Percentiles rank a stretch among this genome's conserved stretches.
Conservation (phyloP, 192 early-diverging fungal species). For the Backusella macrospora region DNA sequence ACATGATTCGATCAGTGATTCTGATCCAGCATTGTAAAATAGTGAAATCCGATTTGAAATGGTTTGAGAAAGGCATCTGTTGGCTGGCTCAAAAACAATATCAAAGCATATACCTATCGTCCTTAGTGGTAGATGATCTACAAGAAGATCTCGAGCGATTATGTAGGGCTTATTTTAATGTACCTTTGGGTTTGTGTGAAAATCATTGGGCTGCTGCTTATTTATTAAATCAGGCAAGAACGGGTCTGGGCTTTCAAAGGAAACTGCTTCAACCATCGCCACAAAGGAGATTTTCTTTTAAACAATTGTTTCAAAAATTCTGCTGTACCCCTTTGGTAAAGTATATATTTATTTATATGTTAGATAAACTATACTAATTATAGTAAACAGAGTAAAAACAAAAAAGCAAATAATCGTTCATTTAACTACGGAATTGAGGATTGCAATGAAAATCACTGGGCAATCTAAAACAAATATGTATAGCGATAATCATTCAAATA, state of each 20-base stretch:
- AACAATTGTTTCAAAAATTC: not conserved
- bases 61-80: conserved; percentile 16
- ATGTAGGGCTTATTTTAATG: conserved; percentile 21
- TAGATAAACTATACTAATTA: not conserved
- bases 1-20: conserved; percentile 2
- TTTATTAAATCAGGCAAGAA: conserved; percentile 1
- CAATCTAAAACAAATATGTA: not conserved
- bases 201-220: conserved; percentile 6
- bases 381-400: not conserved
- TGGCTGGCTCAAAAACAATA: conserved; percentile 20
- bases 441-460: conserved; percentile 10
- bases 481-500: not conserved
- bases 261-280: not conserved
- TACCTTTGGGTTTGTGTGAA: conserved; percentile 20
- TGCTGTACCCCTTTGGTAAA: conserved; percentile 2
- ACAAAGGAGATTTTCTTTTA: not conserved
- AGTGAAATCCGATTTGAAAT: not conserved
- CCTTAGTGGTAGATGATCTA: not conserved
- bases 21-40: conserved; percentile 9
- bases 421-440: not conserved
- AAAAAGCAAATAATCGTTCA: not conserved
- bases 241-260: not conserved
- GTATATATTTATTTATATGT: not conserved
- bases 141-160: conserved; percentile 20
- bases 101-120: not conserved